These are phyloP conservation scores for Podaxis sp. DNA, from an alignment of 768 basidiomycete species.

Conservation along the genomic window DNA sequence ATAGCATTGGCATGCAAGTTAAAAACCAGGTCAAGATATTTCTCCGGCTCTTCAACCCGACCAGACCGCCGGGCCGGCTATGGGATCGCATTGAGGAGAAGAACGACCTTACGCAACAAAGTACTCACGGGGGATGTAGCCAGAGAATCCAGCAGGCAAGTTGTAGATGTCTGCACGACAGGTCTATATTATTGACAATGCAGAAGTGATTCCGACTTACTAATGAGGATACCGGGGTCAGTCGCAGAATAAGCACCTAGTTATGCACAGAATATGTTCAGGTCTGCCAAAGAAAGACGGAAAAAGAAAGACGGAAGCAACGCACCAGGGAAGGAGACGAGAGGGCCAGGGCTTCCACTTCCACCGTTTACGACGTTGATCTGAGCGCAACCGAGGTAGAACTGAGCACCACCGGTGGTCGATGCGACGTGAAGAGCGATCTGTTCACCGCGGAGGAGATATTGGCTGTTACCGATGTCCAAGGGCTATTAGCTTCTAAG, in stretches of 20 bases:
- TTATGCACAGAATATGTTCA: background rate
- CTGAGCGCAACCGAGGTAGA: constrained; percentile 34
- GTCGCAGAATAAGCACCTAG: background rate
- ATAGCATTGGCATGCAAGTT: background rate
- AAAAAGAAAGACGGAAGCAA: background rate
- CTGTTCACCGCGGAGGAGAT: constrained; percentile 30
- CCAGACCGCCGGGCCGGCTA: background rate
- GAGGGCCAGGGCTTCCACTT: constrained; percentile 24
- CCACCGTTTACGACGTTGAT: constrained; percentile 31
- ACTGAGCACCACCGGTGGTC: constrained; percentile 26
- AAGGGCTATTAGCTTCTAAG: background rate
- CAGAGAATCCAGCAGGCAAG: background rate
- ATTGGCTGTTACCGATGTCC: constrained; percentile 18
- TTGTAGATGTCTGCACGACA: background rate
- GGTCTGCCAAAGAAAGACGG: background rate
- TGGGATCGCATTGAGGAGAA: background rate
- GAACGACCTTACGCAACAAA: background rate
- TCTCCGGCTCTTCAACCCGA: background rate
- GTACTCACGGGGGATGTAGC: background rate
- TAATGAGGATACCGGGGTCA: background rate
- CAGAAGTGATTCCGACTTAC: background rate
- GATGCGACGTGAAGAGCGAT: constrained; percentile 30
- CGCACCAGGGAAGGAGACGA: constrained; percentile 30
- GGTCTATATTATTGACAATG: background rate
- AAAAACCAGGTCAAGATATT: background rate